Percentiles rank a stretch among this genome's conserved stretches.
Conservation (phyloP, 2,329 filamentous ascomycete species). For the Onygenales sp. region DNA sequence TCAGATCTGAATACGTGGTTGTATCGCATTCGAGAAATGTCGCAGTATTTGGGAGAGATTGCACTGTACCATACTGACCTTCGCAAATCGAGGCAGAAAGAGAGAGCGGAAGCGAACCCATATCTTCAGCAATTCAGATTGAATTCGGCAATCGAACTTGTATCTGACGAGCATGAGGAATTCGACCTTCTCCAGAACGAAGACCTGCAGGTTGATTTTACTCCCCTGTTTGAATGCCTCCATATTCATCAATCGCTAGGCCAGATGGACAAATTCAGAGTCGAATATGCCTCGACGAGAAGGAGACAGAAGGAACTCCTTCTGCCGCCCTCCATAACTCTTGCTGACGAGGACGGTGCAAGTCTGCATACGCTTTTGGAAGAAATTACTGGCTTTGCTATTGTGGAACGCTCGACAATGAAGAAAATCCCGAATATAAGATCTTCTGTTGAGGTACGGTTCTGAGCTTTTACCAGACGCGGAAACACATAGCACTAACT, state of each 20-base stretch:
- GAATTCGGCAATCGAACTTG: conserved; percentile 91
- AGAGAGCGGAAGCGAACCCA: conserved; percentile 65
- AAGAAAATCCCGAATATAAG: conserved; percentile 74
- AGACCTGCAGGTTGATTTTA: conserved; percentile 88
- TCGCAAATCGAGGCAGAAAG: conserved; percentile 70
- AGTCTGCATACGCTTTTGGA: conserved; percentile 86
- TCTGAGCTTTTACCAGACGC: neutral
- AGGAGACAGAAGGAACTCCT: conserved; percentile 86
- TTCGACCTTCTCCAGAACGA: conserved; percentile 95
- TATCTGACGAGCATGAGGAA: conserved; percentile 90
- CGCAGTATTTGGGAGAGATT: conserved; percentile 90
- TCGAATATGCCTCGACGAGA: conserved; percentile 85
- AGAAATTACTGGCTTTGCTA: conserved; percentile 90
- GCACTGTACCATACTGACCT: conserved; percentile 94
- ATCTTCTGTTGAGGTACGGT: conserved; percentile 65
- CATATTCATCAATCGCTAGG: conserved; percentile 95
- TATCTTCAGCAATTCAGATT: conserved; percentile 78
- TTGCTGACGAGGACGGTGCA: conserved; percentile 73
- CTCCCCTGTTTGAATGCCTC: conserved; percentile 83
- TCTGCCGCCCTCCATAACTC: conserved; percentile 63
- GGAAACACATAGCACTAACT: neutral
- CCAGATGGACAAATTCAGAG: conserved; percentile 80
- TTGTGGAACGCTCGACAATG: conserved; percentile 92
- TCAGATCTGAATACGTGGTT: conserved; percentile 94
- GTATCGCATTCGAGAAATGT: conserved; percentile 87